These are phyloP conservation scores for Aspergillus conjunctus DNA, from an alignment of 495 filamentous ascomycete species.

Conservation along the genomic window DNA sequence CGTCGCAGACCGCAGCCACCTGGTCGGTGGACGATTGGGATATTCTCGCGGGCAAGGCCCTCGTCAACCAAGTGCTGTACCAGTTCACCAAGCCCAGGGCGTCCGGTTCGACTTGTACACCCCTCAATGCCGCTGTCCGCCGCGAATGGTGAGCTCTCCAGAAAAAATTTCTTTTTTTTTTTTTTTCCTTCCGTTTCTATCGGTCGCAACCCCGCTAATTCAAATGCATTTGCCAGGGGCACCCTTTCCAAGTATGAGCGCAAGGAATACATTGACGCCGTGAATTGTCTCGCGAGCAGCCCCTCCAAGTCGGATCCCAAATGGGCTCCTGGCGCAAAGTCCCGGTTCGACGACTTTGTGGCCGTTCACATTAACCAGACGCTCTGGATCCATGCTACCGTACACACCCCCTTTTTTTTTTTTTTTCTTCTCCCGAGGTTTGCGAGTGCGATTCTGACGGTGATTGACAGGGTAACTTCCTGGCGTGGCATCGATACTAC, in stretches of 20 bases:
- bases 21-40: conserved; percentile 18
- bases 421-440: background rate
- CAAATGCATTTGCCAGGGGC: conserved; percentile 41
- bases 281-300: conserved; percentile 56
- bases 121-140: conserved; percentile 33
- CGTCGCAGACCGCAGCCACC: conserved; percentile 12
- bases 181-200: conserved; percentile 1
- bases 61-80: conserved; percentile 20
- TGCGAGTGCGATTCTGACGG: background rate
- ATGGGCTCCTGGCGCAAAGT: conserved; percentile 50
- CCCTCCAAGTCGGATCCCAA: conserved; percentile 43
- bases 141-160: conserved; percentile 33
- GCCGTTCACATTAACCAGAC: conserved; percentile 64
- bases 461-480: conserved; percentile 54
- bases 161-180: background rate
- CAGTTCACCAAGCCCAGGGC: conserved; percentile 8
- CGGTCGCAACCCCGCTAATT: conserved; percentile 3
- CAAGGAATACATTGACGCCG: conserved; percentile 59
- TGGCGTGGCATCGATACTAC: conserved; percentile 69
- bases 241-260: conserved; percentile 48
- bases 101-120: conserved; percentile 23
- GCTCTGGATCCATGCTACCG: conserved; percentile 56
- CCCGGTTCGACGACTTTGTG: conserved; percentile 66
- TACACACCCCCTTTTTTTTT: conserved; percentile 22
- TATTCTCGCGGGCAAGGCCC: conserved; percentile 17